Base-by-base conservation (phyloP, 2,329 filamentous ascomycete species). In the Clonostachys chloroleuca region DNA sequence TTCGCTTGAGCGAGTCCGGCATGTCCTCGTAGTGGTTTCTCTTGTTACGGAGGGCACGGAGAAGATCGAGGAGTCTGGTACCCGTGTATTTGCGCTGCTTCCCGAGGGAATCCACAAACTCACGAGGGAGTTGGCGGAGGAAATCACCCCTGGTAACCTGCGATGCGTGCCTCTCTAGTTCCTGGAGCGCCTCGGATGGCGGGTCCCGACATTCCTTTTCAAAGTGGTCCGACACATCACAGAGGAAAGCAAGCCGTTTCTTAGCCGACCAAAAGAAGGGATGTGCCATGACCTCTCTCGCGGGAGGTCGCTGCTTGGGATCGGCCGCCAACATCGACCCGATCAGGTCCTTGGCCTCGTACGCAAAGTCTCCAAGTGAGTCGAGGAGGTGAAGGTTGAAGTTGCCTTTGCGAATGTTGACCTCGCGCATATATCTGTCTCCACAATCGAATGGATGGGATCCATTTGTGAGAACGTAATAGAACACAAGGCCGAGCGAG, bases 11-110 rank as follows among this genome's bases (percentile, higher is more conserved):
- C 43, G 82, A 71, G 13, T 92, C 87, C 7, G 88, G 80, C 89
- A 99, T 92, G 64, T 99, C 94, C 60, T 96, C 92, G 63, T 96
- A 99, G 62, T 99, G 94, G 54, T 97, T 96, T 58, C 88, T 89
- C 79, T 99, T 99, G 69, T 99, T 99, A 20, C 94, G 78, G 47
- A 99, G 72, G 2, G 92, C 94, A 2, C 94, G 81, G 17, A 99
- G 71, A 18, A 99, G 75, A 66, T 99, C 94, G 47, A 99, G 70
- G 61, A 99, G 80, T 42, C 83, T 81, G 2, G 81, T 79, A 1
- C 92, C 92, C 0, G 87, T 94, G 67, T 99, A 99, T 67, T 96
- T 96, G 59, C 92, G 82, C 68, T 97, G 92, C 69, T 95, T 96
- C 49, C 91, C 92, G 7, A 97, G 77, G 3, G 86, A 92, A 37